Evolutionary conservation across 352 stramenopile genomes (phyloP).

Genomic region (Phytophthora multivora): DNA sequence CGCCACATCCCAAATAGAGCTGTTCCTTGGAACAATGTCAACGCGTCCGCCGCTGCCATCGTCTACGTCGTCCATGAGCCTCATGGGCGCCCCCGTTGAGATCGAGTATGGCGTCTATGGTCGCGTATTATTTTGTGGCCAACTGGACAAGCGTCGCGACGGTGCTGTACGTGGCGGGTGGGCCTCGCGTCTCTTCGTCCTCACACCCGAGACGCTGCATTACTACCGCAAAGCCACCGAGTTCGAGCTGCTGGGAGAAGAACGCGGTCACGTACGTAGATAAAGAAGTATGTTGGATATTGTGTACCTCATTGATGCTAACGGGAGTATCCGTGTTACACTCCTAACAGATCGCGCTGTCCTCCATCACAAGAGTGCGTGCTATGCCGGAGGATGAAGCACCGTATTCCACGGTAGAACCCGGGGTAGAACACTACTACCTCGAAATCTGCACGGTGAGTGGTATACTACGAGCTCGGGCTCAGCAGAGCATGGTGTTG

Average conservation of each 20-base stretch:
- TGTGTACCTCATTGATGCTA: not conserved
- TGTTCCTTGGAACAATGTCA: conserved; percentile 12
- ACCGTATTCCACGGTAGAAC: conserved; percentile 52
- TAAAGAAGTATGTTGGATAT: not conserved
- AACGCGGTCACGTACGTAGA: conserved; percentile 63
- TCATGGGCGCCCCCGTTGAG: conserved; percentile 4
- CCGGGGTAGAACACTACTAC: conserved; percentile 76
- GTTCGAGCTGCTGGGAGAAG: conserved; percentile 76
- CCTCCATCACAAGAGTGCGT: conserved; percentile 65
- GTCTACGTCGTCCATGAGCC: conserved; percentile 25
- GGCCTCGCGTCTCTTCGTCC: conserved; percentile 81
- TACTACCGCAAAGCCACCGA: conserved; percentile 83
- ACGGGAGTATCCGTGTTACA: conserved; percentile 4
- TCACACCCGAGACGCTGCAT: conserved; percentile 77
- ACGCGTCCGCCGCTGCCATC: conserved; percentile 32
- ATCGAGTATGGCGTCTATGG: conserved; percentile 79
- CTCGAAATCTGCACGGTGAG: conserved; percentile 78
- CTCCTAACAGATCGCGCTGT: conserved; percentile 55
- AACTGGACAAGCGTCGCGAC: conserved; percentile 79
- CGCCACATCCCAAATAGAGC: conserved; percentile 7
- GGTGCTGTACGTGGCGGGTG: conserved; percentile 74
- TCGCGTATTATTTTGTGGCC: conserved; percentile 74
- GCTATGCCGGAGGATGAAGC: conserved; percentile 82
- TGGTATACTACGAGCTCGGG: not conserved
- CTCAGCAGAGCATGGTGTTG: too few relatives aligned